Conservation (phyloP, 805 yeast species). For the Candida schatavii region DNA sequence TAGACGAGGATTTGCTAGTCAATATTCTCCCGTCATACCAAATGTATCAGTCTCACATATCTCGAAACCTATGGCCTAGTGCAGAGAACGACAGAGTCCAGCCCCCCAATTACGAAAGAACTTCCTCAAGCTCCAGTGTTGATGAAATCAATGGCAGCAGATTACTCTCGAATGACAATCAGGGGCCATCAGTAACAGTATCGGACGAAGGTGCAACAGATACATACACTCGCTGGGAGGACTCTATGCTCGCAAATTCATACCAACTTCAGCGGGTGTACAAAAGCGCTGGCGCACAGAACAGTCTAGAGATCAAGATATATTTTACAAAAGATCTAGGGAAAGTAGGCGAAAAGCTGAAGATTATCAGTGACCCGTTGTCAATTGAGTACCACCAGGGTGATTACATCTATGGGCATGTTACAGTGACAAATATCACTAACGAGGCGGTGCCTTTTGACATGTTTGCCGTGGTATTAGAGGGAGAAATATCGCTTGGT, state of each 20-base stretch:
- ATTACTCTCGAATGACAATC: neutral
- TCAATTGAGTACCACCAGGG: constrained; percentile 33
- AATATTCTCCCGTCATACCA: constrained; percentile 40
- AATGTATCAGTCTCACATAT: constrained; percentile 38
- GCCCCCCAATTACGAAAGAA: constrained; percentile 35
- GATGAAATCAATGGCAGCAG: constrained; percentile 7
- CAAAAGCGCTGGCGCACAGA: constrained; percentile 25
- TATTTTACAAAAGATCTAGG: constrained; percentile 34
- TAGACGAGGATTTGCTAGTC: constrained; percentile 26
- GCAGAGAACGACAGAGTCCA: constrained; percentile 22
- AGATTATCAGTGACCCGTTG: constrained; percentile 26
- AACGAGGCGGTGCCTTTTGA: constrained; percentile 32
- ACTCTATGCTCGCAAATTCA: constrained; percentile 34
- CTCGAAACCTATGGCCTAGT: constrained; percentile 32
- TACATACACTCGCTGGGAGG: constrained; percentile 26
- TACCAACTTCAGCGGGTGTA: constrained; percentile 29
- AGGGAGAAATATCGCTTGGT: constrained; percentile 29
- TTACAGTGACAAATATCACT: constrained; percentile 28
- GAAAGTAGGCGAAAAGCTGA: constrained; percentile 28
- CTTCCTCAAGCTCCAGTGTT: constrained; percentile 15
- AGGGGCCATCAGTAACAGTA: too few species aligned
- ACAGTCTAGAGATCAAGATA: constrained; percentile 27
- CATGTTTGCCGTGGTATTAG: constrained; percentile 37
- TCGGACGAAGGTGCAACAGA: neutral
- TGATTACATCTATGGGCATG: constrained; percentile 35